These are phyloP conservation scores for Fusarium incarnatum DNA, from an alignment of 2,329 filamentous ascomycete genomes.

Conservation along the genomic window DNA sequence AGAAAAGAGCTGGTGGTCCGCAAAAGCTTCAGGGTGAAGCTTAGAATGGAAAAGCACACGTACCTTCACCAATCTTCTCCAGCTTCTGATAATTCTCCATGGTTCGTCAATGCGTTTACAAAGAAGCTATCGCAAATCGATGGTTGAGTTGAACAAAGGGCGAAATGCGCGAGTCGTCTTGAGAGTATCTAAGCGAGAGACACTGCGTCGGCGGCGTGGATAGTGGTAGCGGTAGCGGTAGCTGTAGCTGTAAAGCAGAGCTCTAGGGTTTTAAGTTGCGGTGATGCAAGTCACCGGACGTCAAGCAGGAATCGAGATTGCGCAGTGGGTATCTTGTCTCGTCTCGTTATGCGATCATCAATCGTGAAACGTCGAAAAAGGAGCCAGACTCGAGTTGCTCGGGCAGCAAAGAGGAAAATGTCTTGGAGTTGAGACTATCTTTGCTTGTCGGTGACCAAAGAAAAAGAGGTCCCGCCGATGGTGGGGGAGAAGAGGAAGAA, in stretches of 20 bases:
- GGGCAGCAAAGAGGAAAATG: slow-evolving; percentile 11
- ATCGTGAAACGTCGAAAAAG: background rate
- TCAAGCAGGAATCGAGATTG: slow-evolving; percentile 21
- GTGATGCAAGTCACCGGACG: slow-evolving; percentile 1
- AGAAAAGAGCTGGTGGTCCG: slow-evolving; percentile 1
- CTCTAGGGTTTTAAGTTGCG: slow-evolving; percentile 3
- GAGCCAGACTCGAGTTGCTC: slow-evolving; percentile 13
- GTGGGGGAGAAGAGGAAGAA: slow-evolving; percentile 22
- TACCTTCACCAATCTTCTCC: slow-evolving; percentile 96
- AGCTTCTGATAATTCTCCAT: slow-evolving; percentile 99
- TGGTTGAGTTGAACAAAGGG: slow-evolving; percentile 20
- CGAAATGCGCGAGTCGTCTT: slow-evolving; percentile 19
- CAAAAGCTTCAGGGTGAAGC: background rate
- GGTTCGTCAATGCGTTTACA: slow-evolving; percentile 31
- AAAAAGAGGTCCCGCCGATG: slow-evolving; percentile 21
- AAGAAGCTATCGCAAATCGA: slow-evolving; percentile 13
- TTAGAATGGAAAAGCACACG: slow-evolving; percentile 44
- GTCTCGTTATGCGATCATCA: slow-evolving; percentile 12
- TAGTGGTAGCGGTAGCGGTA: slow-evolving; percentile 4
- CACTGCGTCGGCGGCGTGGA: slow-evolving; percentile 33
- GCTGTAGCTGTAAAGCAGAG: background rate
- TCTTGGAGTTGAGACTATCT: slow-evolving; percentile 5
- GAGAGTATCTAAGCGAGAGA: slow-evolving; percentile 27
- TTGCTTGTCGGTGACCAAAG: slow-evolving; percentile 1
- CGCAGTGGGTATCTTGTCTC: slow-evolving; percentile 9